Evolutionary conservation across 1,139 yeast genomes (phyloP).

Genomic region (Candida tetrigidarum): DNA sequence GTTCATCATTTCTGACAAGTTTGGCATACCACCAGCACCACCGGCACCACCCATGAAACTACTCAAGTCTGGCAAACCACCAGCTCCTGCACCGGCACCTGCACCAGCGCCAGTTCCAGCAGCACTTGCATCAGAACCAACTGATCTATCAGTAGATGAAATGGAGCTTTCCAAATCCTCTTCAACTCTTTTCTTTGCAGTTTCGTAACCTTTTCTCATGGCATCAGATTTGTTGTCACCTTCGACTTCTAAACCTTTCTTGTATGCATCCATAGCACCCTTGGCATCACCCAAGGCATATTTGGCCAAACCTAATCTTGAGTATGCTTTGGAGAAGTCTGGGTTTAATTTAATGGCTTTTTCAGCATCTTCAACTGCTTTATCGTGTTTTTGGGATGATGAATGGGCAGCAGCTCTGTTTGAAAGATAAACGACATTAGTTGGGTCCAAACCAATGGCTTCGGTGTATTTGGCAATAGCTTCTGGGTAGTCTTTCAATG

Average conservation of each 20-base stretch:
- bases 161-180: constrained; percentile 62
- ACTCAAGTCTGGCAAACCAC: constrained; percentile 76
- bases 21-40: constrained; percentile 66
- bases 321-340: constrained; percentile 86
- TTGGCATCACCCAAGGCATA: constrained; percentile 89
- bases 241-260: constrained; percentile 83
- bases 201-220: constrained; percentile 92
- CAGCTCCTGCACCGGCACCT: constrained; percentile 47
- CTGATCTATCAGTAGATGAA: constrained; percentile 25
- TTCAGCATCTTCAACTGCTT: constrained; percentile 85
- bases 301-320: constrained; percentile 92
- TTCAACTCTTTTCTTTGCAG: constrained; percentile 85
- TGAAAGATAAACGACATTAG: constrained; percentile 83
- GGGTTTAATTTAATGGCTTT: constrained; percentile 81
- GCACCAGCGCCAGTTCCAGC: constrained; percentile 29
- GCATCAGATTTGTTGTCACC: constrained; percentile 86
- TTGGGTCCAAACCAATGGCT: constrained; percentile 74
- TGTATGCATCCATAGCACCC: constrained; percentile 89
- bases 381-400: constrained; percentile 70
- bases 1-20: constrained; percentile 65
- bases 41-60: constrained; percentile 65
- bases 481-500: constrained; percentile 65
- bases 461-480: constrained; percentile 81
- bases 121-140: constrained; percentile 21
- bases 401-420: constrained; percentile 98